A percentile compares a stretch with the other conserved stretches of the same genome.
Evolutionary conservation across 371 early-diverging fungal species (phyloP).

Genomic region (Mortierella polycephala): DNA sequence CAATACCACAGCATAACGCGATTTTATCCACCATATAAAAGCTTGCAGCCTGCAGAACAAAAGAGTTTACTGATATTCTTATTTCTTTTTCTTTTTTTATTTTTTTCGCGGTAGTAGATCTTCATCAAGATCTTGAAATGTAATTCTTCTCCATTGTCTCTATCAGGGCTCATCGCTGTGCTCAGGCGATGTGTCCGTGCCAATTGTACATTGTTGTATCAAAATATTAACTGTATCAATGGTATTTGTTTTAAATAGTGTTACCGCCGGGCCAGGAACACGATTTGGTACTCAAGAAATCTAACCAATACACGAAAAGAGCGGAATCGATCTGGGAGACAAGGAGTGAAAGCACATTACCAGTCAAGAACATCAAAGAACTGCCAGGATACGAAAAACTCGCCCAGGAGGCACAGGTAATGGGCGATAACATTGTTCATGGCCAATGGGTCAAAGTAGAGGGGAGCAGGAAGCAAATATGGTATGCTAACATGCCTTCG

Average conservation of each 20-base stretch:
- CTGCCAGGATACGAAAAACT: slow-evolving; percentile 37
- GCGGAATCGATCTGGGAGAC: slow-evolving; percentile 44
- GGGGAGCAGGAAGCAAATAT: neutral
- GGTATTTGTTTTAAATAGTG: slow-evolving; percentile 8
- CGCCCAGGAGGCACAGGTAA: slow-evolving; percentile 51
- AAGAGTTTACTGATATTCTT: neutral
- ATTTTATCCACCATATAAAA: neutral
- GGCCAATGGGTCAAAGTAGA: too few relatives aligned
- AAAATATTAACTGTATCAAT: neutral
- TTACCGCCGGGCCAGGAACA: slow-evolving; percentile 34
- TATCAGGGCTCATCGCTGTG: neutral
- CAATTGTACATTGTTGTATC: neutral
- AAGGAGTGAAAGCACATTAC: slow-evolving; percentile 25
- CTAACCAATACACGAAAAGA: slow-evolving; percentile 26
- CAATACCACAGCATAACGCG: neutral
- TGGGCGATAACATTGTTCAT: neutral
- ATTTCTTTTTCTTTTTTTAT: neutral
- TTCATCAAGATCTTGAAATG: slow-evolving; percentile 21
- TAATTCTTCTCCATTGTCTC: neutral
- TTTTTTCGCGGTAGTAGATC: slow-evolving; percentile 15
- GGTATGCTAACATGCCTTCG: neutral
- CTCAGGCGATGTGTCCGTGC: neutral
- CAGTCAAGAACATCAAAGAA: slow-evolving; percentile 28
- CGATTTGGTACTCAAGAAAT: slow-evolving; percentile 31
- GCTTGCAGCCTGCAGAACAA: neutral